Base-by-base conservation (phyloP, 2,329 filamentous ascomycete species). In the Fusarium haematococcum region DNA sequence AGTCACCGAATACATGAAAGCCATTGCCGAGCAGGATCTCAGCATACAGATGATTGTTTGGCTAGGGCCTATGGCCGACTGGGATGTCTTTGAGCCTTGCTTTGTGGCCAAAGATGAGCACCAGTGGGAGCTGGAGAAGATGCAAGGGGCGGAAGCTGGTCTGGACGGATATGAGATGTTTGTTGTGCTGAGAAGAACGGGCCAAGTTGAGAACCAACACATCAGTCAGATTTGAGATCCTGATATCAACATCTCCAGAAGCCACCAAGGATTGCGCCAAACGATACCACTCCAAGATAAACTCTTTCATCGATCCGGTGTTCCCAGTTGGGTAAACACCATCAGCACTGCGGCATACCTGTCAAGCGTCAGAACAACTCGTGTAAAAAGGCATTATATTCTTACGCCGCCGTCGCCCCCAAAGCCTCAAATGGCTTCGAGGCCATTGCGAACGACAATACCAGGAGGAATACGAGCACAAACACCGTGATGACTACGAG, bases 401-500 rank as follows among this genome's bases (percentile, higher is more conserved):
- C 71, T 65, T 59, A 75, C 74, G 68, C 74, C 13, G 74, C 74
- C n/a, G 74, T 75, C 14, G 74, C 74, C 14, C 50, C 70, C 4
- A 76, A 37, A 3, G 62, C 70, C 41, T 76, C 73, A n/a, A 75
- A 72, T 1, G 74, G 73, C 18, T 65, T 76, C 8, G 73, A 52
- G 2, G 52, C 68, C 73, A 75, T 70, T 3, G 67, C 59, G 43
- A 69, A 61, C 1, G 68, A 74, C 16, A 76, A n/a, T 4, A 64
- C 45, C 3, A 72, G 16, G 2, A 75, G 39, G 18, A 76, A 75
- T 3, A 63, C 8, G 23, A 70, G 45, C 1, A 82, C 69, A 57
- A 82, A 83, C 1, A 69, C 35, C 0, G 82, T 82, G 25, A 83
- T 83, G 6, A 81, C 73, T 1, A 45, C 73, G 9, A 83, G 56